Evolutionary conservation across 805 yeast species (phyloP), one percentile per base, ranked within the genome.

Genomic region (Nadsonia fulvescens): DNA sequence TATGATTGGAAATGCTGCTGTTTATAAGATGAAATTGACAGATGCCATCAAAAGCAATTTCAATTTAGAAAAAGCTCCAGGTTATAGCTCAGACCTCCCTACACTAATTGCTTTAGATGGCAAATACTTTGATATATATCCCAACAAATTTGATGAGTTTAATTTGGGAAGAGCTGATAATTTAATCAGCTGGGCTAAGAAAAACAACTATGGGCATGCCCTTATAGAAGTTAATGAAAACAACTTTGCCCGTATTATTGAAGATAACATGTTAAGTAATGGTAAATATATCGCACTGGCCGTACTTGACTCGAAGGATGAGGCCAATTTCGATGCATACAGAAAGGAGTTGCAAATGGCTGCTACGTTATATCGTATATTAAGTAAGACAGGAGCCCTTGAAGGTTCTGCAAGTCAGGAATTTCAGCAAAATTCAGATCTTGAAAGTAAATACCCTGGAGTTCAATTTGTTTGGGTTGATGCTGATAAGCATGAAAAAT

Each of bases 241-340:
- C 8, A 52, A 50, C 31, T 33, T 50, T 15, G 43, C 51, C 2
- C 49, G 53, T n/a, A 34, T 36, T n/a, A 50, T 42, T 32, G 49
- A 48, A 8, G 30, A 39, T 14, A 49, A 46, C 15, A 30, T 42
- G 7, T 37, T 49, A 18, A 34, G 35, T 29, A 32, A 38, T 15
- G 38, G 42, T 4, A 35, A 44, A 8, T 36, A 37, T 13, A 44
- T 50, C 9, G 52, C 45, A 7, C 34, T 50, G 18, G 52, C 40
- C 3, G 30, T 47, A 11, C 33, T 49, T 8, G 47, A 50, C 29
- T 40, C 43, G 19, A 35, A 43, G 8, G 38, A 46, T 21, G 36
- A 28, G 16, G 37, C 27, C 9, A 35, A 33, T 6, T 33, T 35
- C 14, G 40, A 29, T 9, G 23, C 27, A 4, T 39, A 49, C 7